Evolutionary conservation across 805 yeast genomes (phyloP).

Genomic region (Metschnikowia arizonensis): DNA sequence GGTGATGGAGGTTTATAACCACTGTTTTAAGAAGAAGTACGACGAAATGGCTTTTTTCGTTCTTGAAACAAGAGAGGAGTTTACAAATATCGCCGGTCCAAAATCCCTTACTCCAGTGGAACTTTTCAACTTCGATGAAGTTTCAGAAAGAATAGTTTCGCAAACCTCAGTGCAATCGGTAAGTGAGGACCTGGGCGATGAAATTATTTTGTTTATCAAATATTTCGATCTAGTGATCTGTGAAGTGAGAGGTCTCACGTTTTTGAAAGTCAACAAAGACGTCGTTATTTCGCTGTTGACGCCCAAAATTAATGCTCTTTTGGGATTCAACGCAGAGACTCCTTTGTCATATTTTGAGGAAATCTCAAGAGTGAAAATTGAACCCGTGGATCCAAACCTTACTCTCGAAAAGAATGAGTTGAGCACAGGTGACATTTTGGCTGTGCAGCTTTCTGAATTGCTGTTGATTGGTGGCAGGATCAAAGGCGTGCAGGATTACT

Average conservation of each 20-base stretch:
- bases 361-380: constrained; percentile 50
- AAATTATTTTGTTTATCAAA: constrained; percentile 49
- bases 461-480: constrained; percentile 17
- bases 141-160: constrained; percentile 15
- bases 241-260: constrained; percentile 62
- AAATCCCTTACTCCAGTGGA: constrained; percentile 16
- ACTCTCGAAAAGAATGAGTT: constrained; percentile 57
- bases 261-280: constrained; percentile 48
- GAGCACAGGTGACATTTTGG: constrained; percentile 64
- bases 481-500: constrained; percentile 42
- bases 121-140: constrained; percentile 23
- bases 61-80: constrained; percentile 52
- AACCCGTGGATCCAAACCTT: constrained; percentile 33
- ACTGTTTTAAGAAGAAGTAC: constrained; percentile 43
- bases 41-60: constrained; percentile 57
- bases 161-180: neutral
- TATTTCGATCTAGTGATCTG: constrained; percentile 57
- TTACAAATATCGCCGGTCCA: constrained; percentile 20
- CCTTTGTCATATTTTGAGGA: constrained; percentile 54
- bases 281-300: constrained; percentile 41
- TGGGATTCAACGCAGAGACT: constrained; percentile 35
- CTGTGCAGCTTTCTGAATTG: constrained; percentile 27
- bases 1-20: constrained; percentile 49
- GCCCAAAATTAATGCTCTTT: constrained; percentile 37
- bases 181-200: neutral